A percentile compares a stretch with the other conserved stretches of the same genome.
These are phyloP conservation scores for Pythium sp. DNA, from an alignment of 352 stramenopile genomes.

Conservation along the genomic window DNA sequence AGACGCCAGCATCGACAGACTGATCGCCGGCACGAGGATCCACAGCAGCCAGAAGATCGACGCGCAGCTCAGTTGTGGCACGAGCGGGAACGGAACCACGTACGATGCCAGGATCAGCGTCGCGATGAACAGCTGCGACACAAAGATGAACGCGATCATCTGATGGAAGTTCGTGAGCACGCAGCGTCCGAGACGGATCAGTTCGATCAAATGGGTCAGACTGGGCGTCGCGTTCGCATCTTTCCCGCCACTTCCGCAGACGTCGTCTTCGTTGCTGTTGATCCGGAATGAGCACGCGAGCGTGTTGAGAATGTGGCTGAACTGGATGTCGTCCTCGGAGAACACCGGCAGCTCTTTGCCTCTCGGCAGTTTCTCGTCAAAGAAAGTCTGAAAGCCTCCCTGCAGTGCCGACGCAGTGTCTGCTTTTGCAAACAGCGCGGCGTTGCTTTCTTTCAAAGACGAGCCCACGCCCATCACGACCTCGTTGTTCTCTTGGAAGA, in stretches of 20 bases:
- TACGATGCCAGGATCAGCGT: conserved; percentile 71
- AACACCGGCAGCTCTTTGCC: conserved; percentile 61
- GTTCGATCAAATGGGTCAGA: conserved; percentile 70
- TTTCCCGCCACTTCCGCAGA: conserved; percentile 13
- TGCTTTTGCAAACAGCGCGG: conserved; percentile 67
- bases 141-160: conserved; percentile 83
- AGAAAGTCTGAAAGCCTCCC: conserved; percentile 62
- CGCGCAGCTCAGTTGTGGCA: conserved; percentile 66
- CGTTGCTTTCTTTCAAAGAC: conserved; percentile 75
- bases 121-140: conserved; percentile 79
- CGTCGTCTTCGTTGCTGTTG: conserved; percentile 27
- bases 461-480: conserved; percentile 80
- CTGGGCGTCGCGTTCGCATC: conserved; percentile 32
- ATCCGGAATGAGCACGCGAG: conserved; percentile 76
- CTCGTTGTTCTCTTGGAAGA: conserved; percentile 86
- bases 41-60: conserved; percentile 86
- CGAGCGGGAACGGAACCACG: conserved; percentile 68
- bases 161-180: conserved; percentile 86
- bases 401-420: conserved; percentile 74
- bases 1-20: conserved; percentile 75
- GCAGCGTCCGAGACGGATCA: conserved; percentile 72
- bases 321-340: conserved; percentile 69
- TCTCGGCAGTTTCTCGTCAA: conserved; percentile 58
- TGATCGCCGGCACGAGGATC: conserved; percentile 71
- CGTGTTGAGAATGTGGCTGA: conserved; percentile 85